Evolutionary conservation across 495 filamentous ascomycete species (phyloP).

Genomic region (Hypoxylon rickii): DNA sequence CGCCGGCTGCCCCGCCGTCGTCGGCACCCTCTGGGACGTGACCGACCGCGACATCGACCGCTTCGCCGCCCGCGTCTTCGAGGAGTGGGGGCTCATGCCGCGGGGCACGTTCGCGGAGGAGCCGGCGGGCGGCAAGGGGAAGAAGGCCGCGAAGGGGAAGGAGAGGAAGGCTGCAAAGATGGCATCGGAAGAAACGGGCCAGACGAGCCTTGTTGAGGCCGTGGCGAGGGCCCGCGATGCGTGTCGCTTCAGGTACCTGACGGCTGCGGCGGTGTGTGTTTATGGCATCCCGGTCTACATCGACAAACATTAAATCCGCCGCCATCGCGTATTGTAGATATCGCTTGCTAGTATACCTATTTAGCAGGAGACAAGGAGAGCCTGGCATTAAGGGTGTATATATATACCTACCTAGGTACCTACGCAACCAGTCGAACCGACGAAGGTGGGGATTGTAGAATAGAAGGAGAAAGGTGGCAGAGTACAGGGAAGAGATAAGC

Average conservation of each 20-base stretch:
- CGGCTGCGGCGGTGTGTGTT: slow-evolving; percentile 88
- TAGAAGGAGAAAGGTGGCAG: not conserved
- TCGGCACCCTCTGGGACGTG: slow-evolving; percentile 95
- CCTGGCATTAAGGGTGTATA: too few species aligned
- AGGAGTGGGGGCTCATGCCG: slow-evolving; percentile 79
- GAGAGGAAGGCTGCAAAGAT: slow-evolving; percentile 6
- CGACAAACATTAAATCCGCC: slow-evolving; percentile 18
- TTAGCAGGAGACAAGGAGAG: not conserved
- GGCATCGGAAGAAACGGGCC: slow-evolving; percentile 11
- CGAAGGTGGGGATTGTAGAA: not conserved
- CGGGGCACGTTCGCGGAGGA: slow-evolving; percentile 41
- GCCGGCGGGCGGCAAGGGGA: slow-evolving; percentile 28
- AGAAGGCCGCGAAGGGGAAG: slow-evolving; percentile 8
- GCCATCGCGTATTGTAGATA: not conserved
- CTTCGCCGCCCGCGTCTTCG: slow-evolving; percentile 74
- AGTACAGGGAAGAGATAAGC: not conserved
- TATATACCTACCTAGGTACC: too few species aligned
- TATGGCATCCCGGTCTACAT: slow-evolving; percentile 95
- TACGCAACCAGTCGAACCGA: too few species aligned
- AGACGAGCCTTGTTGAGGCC: slow-evolving; percentile 70
- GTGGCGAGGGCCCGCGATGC: slow-evolving; percentile 71
- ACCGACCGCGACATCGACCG: slow-evolving; percentile 96
- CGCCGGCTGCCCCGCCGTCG: slow-evolving; percentile 78
- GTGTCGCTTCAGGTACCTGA: slow-evolving; percentile 87
- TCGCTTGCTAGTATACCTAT: too few species aligned